Evolutionary conservation across 345 rosid genomes (phyloP).

Genomic region (Moricandia arvensis): DNA sequence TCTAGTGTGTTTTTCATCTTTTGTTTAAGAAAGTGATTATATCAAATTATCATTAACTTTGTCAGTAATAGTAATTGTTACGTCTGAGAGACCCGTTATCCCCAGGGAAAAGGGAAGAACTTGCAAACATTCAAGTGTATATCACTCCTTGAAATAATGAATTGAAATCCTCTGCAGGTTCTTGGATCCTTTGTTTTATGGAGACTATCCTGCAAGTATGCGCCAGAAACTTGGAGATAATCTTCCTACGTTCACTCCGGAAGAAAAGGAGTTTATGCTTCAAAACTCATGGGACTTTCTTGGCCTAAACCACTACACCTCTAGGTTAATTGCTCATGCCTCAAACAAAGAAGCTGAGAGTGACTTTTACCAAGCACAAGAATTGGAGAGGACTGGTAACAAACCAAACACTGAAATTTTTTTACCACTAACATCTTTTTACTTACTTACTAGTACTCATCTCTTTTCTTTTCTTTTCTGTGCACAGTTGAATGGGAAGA

Average conservation of each 20-base stretch:
- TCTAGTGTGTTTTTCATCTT: not conserved
- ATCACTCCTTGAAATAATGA: conserved; percentile 9
- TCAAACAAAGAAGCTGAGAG: conserved; percentile 44
- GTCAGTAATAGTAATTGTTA: not conserved
- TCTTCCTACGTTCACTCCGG: conserved; percentile 72
- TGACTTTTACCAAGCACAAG: conserved; percentile 57
- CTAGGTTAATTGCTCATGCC: conserved; percentile 69
- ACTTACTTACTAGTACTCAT: conserved; percentile 6
- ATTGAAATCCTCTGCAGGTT: conserved; percentile 47
- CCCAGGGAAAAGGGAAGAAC: not conserved
- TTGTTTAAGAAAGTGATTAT: not conserved
- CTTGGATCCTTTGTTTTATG: conserved; percentile 72
- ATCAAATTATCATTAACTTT: not conserved
- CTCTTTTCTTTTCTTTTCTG: conserved; percentile 5
- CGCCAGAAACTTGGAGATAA: conserved; percentile 54
- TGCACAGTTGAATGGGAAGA: conserved; percentile 67
- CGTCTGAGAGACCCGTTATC: not conserved
- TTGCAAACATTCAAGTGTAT: not conserved
- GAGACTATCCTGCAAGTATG: conserved; percentile 84
- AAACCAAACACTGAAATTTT: not conserved
- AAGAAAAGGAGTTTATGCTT: conserved; percentile 59
- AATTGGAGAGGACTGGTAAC: conserved; percentile 64
- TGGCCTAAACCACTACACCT: conserved; percentile 85
- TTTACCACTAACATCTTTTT: not conserved
- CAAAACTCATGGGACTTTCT: conserved; percentile 67